These are phyloP conservation scores for Ceratocystis ficicola DNA, from an alignment of 2,329 filamentous ascomycete species.

Conservation along the genomic window DNA sequence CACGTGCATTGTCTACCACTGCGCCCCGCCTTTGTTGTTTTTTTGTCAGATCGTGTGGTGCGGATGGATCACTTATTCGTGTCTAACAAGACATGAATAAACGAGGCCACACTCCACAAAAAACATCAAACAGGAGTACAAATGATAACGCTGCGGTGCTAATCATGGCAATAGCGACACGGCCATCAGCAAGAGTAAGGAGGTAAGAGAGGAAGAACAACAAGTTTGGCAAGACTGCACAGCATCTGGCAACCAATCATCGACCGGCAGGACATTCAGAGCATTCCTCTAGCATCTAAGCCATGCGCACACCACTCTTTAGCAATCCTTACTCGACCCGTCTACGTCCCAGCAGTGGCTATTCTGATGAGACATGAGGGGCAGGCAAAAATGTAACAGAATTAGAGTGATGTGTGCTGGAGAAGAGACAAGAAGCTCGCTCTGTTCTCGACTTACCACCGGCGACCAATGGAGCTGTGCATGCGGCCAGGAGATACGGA, in stretches of 20 bases:
- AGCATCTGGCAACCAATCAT: background rate
- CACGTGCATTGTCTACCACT: background rate
- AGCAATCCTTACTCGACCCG: background rate
- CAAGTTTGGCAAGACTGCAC: slow-evolving; percentile 1
- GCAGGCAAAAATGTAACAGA: background rate
- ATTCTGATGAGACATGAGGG: slow-evolving; percentile 2
- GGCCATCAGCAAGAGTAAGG: background rate
- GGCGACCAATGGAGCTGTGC: slow-evolving; percentile 40
- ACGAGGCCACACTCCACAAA: slow-evolving; percentile 3
- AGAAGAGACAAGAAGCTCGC: background rate
- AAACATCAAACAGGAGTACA: background rate
- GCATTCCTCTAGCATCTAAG: background rate
- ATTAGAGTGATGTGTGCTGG: background rate
- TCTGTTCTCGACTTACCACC: slow-evolving; percentile 37
- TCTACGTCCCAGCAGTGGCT: slow-evolving; percentile 1
- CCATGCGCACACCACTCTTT: background rate
- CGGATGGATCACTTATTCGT: background rate
- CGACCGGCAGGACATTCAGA: background rate
- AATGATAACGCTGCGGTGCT: too few species aligned
- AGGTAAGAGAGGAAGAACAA: slow-evolving; percentile 1
- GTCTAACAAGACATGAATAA: slow-evolving; percentile 10
- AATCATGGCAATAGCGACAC: background rate
- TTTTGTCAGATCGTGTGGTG: background rate
- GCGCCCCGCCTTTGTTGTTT: background rate
- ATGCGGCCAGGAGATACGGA: slow-evolving; percentile 52